Base-by-base conservation (phyloP, 768 basidiomycete species). In the Pisolithus microcarpus region DNA sequence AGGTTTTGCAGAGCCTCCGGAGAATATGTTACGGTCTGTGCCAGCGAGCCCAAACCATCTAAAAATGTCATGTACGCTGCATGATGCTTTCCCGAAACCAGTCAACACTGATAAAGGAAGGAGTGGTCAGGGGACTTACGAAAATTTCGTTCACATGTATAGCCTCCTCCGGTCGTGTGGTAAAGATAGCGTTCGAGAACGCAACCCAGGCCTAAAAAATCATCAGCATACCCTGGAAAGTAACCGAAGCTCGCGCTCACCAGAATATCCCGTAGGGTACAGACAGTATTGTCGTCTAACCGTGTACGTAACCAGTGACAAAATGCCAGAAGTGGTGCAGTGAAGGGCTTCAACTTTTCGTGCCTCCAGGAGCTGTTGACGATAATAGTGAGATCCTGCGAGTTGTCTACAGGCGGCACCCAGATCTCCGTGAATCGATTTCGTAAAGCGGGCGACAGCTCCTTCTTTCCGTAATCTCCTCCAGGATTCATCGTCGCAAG, bases 401-500 rank as follows among this genome's bases (percentile, higher is more conserved):
- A 75, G 52, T 82, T 75, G 51, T 88, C 81, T 28, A 97, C 79
- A 16, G 83, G 72, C 3, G 95, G 94, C 0, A 99, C 96, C 95
- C 96, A 99, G 30, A 99, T 95, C 66, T 99, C 96, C 4, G 96
- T 99, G 70, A 99, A 99, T 5, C 96, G 82, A 69, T 98, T 99
- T 18, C 96, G 82, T 37, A 99, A 73, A 0, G 96, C 96, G 30
- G 94, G 95, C 1, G 96, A 98, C 2, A 99, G 73, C 63, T 99
- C 96, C 65, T 98, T 99, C 75, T 99, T 99, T 21, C 96, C 96
- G 60, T 94, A 98, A 62, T 99, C 96, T 13, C 96, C 96, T 18
- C 96, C 96, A 0, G 96, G 96, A 65, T 99, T 99, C 96, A 99
- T 99, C 3, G 96, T 98, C 2, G 96, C 92, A 0, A 97, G 74